Evolutionary conservation across 345 rosid species (phyloP).

Genomic region (Linum lewisii): DNA sequence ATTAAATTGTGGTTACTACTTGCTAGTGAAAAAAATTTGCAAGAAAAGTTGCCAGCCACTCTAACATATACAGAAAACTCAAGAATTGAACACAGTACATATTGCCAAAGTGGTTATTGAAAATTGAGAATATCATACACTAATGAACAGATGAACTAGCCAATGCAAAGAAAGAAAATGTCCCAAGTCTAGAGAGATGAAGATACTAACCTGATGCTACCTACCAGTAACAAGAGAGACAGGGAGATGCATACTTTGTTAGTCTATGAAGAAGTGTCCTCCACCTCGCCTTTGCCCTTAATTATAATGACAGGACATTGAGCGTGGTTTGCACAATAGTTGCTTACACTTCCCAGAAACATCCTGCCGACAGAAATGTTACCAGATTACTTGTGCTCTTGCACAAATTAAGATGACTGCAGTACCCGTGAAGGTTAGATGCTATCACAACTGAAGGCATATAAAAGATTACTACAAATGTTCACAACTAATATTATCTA

Average conservation of each 20-base stretch:
- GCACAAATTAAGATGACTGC: not conserved
- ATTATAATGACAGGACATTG: slow-evolving; percentile 65
- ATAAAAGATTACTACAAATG: not conserved
- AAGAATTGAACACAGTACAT: not conserved
- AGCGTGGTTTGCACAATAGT: slow-evolving; percentile 72
- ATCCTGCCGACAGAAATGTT: slow-evolving; percentile 36
- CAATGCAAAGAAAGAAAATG: not conserved
- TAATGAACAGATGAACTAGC: not conserved
- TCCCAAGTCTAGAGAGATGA: not conserved
- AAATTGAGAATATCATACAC: not conserved
- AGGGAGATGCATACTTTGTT: slow-evolving; percentile 17
- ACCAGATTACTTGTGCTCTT: not conserved
- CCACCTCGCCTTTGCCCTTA: slow-evolving; percentile 59
- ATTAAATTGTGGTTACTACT: too few relatives aligned
- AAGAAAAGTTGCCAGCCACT: not conserved
- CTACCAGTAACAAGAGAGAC: not conserved
- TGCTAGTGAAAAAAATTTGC: not conserved
- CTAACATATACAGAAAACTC: not conserved
- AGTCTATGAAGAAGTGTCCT: slow-evolving; percentile 29
- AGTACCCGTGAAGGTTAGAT: not conserved
- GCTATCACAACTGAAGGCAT: not conserved
- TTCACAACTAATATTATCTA: not conserved
- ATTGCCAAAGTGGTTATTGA: not conserved
- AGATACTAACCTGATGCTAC: not conserved
- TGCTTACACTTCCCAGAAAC: slow-evolving; percentile 96